Evolutionary conservation across 2,329 filamentous ascomycete species (phyloP).

Genomic region (Tolypocladium sp.): DNA sequence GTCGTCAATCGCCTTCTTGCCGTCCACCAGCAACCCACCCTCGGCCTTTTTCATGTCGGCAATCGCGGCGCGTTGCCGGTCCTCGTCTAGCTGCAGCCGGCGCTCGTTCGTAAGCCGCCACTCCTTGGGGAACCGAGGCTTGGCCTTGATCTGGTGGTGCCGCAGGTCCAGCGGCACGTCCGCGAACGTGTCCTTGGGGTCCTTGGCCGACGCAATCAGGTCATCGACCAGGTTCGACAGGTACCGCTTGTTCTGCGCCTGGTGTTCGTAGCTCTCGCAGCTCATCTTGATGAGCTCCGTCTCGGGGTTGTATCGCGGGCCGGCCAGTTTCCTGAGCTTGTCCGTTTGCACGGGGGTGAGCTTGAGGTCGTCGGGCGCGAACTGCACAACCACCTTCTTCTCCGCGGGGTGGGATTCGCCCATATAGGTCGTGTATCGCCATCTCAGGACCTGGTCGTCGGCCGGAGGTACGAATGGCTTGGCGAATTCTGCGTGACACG

Average conservation of each 20-base stretch:
- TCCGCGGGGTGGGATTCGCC: slow-evolving; percentile 87
- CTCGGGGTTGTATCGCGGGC: slow-evolving; percentile 78
- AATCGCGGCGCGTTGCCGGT: slow-evolving; percentile 40
- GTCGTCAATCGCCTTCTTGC: slow-evolving; percentile 36
- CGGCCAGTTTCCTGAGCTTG: slow-evolving; percentile 84
- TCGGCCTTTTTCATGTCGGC: slow-evolving; percentile 46
- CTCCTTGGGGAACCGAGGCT: slow-evolving; percentile 65
- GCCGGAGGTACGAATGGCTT: slow-evolving; percentile 71
- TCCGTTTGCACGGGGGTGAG: slow-evolving; percentile 58
- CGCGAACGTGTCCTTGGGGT: slow-evolving; percentile 70
- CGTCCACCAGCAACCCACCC: slow-evolving; percentile 50
- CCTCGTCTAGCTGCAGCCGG: slow-evolving; percentile 52
- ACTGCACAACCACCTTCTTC: slow-evolving; percentile 90
- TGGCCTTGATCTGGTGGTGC: slow-evolving; percentile 65
- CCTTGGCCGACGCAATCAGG: slow-evolving; percentile 67
- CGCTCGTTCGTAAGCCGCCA: slow-evolving; percentile 74
- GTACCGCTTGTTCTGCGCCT: slow-evolving; percentile 96
- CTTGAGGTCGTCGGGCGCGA: slow-evolving; percentile 63
- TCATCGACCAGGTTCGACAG: slow-evolving; percentile 68
- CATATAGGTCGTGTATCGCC: slow-evolving; percentile 95
- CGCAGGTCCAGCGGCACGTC: slow-evolving; percentile 85
- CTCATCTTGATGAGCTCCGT: slow-evolving; percentile 80
- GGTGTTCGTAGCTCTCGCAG: slow-evolving; percentile 78
- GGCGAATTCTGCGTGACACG: slow-evolving; percentile 54
- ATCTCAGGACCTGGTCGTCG: slow-evolving; percentile 65